phyloP scores from a whole-genome alignment of 805 yeast species.

The Kurtzmaniella fragi region DNA sequence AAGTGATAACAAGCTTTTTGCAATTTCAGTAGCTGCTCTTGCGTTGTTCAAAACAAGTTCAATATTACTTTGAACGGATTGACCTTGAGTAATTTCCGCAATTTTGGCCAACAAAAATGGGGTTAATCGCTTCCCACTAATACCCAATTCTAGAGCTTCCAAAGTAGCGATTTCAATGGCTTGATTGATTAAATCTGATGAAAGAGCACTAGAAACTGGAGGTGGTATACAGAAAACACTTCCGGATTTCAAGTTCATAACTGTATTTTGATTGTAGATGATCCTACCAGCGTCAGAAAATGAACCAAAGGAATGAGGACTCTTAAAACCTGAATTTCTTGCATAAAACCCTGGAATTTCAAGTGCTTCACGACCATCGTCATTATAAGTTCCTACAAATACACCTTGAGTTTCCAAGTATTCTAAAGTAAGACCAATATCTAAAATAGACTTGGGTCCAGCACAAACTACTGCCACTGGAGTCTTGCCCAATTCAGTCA shows the following conservation, averaged over 20 bases:
- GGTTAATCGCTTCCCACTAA: constrained; percentile 71
- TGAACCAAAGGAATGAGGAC: constrained; percentile 60
- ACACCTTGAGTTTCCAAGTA: constrained; percentile 90
- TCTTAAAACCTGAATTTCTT: constrained; percentile 64
- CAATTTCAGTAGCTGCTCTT: constrained; percentile 59
- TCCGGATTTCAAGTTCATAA: constrained; percentile 58
- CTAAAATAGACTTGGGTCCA: constrained; percentile 85
- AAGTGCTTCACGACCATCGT: constrained; percentile 16
- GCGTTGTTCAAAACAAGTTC: constrained; percentile 79
- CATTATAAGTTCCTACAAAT: constrained; percentile 66
- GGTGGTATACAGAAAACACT: constrained; percentile 80
- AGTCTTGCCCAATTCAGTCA: constrained; percentile 77
- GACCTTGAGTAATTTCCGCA: constrained; percentile 64
- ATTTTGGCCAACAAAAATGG: constrained; percentile 69
- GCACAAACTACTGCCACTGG: constrained; percentile 89
- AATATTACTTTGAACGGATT: constrained; percentile 64
- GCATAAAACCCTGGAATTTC: constrained; percentile 79
- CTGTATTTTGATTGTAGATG: constrained; percentile 39
- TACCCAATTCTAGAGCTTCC: constrained; percentile 48
- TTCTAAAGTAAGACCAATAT: constrained; percentile 76
- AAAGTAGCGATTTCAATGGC: constrained; percentile 55
- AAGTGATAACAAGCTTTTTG: constrained; percentile 42
- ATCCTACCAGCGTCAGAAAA: constrained; percentile 59
- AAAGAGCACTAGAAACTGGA: constrained; percentile 57
- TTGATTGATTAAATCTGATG: constrained; percentile 43